Conservation (phyloP, 2,329 filamentous ascomycete genomes). For the Xylaria digitata region DNA sequence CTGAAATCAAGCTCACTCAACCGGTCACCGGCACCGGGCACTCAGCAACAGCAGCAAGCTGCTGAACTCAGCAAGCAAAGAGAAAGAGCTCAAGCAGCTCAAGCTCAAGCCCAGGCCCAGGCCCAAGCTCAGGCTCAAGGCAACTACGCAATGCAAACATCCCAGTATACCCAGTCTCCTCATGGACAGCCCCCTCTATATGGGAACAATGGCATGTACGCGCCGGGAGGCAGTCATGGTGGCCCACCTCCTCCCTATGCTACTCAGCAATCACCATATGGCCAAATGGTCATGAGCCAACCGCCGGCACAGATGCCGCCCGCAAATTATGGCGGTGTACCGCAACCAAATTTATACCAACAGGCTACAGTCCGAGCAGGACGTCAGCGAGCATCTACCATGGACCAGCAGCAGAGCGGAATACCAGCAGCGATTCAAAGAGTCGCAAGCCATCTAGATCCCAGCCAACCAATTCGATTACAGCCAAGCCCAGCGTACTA, state of each 20-base stretch:
- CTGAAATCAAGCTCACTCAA: constrained; percentile 87
- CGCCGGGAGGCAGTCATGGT: constrained; percentile 64
- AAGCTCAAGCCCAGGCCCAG: constrained; percentile 70
- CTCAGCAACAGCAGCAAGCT: constrained; percentile 94
- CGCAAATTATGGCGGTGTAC: constrained; percentile 69
- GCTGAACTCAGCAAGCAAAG: constrained; percentile 94
- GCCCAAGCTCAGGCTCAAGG: constrained; percentile 75
- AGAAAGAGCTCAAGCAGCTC: constrained; percentile 79
- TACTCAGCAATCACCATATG: constrained; percentile 76
- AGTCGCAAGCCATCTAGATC: constrained; percentile 95
- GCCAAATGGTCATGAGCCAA: constrained; percentile 78
- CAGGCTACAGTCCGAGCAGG: constrained; percentile 82
- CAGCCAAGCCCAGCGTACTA: constrained; percentile 98
- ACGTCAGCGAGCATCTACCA: constrained; percentile 91
- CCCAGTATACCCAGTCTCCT: constrained; percentile 60
- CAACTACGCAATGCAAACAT: constrained; percentile 69
- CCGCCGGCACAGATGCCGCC: constrained; percentile 73
- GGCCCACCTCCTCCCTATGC: constrained; percentile 83
- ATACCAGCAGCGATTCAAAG: constrained; percentile 93
- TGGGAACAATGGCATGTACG: constrained; percentile 84
- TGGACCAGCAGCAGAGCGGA: constrained; percentile 93
- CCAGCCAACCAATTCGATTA: constrained; percentile 89
- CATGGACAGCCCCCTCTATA: constrained; percentile 75
- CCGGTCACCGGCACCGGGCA: constrained; percentile 89
- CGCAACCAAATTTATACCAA: constrained; percentile 72